These are phyloP conservation scores for Massarina eburnea DNA, from an alignment of 2,329 filamentous ascomycete species.

Conservation along the genomic window DNA sequence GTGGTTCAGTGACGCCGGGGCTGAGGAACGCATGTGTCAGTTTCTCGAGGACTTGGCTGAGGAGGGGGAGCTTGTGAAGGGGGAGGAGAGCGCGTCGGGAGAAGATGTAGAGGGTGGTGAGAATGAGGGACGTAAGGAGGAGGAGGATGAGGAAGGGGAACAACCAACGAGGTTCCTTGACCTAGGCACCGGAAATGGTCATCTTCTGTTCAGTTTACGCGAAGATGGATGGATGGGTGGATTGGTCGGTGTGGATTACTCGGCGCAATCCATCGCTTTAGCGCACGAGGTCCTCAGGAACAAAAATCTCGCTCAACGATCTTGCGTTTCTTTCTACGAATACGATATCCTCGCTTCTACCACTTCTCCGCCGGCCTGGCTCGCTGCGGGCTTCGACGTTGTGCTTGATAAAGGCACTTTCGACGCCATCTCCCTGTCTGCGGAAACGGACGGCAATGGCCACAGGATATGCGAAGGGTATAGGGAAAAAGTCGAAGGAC, in stretches of 20 bases:
- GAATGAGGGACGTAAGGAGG: slow-evolving; percentile 25
- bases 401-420: slow-evolving; percentile 98
- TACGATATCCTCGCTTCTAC: slow-evolving; percentile 53
- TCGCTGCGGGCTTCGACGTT: slow-evolving; percentile 74
- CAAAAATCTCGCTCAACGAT: slow-evolving; percentile 25
- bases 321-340: slow-evolving; percentile 52
- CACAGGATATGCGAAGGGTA: slow-evolving; percentile 75
- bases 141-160: slow-evolving; percentile 22
- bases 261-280: slow-evolving; percentile 70
- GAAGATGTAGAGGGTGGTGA: slow-evolving; percentile 7
- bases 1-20: slow-evolving; percentile 94
- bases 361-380: slow-evolving; percentile 55
- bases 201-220: slow-evolving; percentile 79
- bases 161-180: slow-evolving; percentile 67
- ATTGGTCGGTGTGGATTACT: slow-evolving; percentile 90
- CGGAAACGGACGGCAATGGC: slow-evolving; percentile 54
- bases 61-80: slow-evolving; percentile 48
- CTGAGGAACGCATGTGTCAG: slow-evolving; percentile 75
- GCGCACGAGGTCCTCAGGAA: slow-evolving; percentile 62
- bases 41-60: slow-evolving; percentile 60
- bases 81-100: slow-evolving; percentile 6
- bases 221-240: slow-evolving; percentile 67
- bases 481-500: slow-evolving; percentile 63
- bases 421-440: slow-evolving; percentile 83
- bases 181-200: slow-evolving; percentile 91